Conservation (phyloP, 176 grass and related monocot genomes). For the Tillandsia leiboldiana region DNA sequence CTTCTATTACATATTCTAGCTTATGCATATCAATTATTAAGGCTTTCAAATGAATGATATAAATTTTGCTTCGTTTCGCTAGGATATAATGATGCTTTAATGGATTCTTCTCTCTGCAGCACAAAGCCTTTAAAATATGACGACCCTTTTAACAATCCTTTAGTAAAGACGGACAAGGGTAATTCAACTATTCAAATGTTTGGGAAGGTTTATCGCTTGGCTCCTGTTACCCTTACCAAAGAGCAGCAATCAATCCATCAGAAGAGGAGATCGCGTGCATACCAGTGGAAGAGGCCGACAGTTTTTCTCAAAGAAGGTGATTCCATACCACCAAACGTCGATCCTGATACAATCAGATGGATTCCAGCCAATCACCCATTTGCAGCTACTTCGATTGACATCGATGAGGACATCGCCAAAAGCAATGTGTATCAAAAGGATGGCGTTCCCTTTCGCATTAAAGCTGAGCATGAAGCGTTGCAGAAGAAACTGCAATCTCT, state of each 20-base stretch:
- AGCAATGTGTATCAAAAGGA: slow-evolving; percentile 87
- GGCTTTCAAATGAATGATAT: no score
- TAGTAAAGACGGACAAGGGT: slow-evolving; percentile 62
- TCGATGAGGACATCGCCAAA: slow-evolving; percentile 70
- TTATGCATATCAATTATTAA: not conserved
- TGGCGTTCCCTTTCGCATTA: slow-evolving; percentile 68
- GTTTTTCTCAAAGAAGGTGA: slow-evolving; percentile 98
- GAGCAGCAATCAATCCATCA: slow-evolving; percentile 79
- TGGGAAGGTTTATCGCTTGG: slow-evolving; percentile 79
- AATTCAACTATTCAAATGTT: slow-evolving; percentile 77
- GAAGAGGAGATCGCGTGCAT: slow-evolving; percentile 62
- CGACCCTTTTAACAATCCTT: slow-evolving; percentile 86
- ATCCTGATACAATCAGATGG: slow-evolving; percentile 84
- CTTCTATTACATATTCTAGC: not conserved
- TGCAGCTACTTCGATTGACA: slow-evolving; percentile 60
- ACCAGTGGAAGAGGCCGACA: slow-evolving; percentile 89
- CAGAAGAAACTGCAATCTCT: slow-evolving; percentile 52
- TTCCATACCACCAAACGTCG: slow-evolving; percentile 66
- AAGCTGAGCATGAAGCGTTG: slow-evolving; percentile 94
- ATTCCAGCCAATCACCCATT: slow-evolving; percentile 91
- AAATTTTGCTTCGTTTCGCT: no score
- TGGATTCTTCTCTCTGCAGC: slow-evolving; percentile 29
- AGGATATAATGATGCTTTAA: not conserved
- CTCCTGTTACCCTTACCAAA: slow-evolving; percentile 68
- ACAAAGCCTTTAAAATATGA: slow-evolving; percentile 47